These are phyloP conservation scores for Ganoderma resinaceum DNA, from an alignment of 1,284 basidiomycete species.

Conservation along the genomic window DNA sequence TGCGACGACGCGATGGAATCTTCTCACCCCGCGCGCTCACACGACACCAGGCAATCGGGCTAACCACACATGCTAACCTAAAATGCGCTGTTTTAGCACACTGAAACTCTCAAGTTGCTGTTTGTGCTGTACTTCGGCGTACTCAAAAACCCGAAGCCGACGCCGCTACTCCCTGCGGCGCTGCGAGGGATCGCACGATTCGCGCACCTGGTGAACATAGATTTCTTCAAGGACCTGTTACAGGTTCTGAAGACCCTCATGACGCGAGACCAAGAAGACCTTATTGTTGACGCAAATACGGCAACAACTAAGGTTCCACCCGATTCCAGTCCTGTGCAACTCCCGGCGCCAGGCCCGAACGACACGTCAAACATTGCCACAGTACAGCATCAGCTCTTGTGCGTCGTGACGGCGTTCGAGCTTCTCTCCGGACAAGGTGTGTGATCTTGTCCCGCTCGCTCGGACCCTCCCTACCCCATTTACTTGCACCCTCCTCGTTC, in stretches of 20 bases:
- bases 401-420: slow-evolving; percentile 96
- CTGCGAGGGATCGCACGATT: slow-evolving; percentile 93
- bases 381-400: slow-evolving; percentile 77
- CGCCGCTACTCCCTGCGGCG: slow-evolving; percentile 86
- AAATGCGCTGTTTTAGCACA: slow-evolving; percentile 69
- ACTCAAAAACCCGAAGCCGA: slow-evolving; percentile 87
- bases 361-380: slow-evolving; percentile 37
- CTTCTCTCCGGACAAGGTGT: slow-evolving; percentile 94
- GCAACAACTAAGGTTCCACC: slow-evolving; percentile 7
- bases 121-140: slow-evolving; percentile 99
- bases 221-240: slow-evolving; percentile 98
- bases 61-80: slow-evolving; percentile 22
- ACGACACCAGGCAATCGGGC: slow-evolving; percentile 11
- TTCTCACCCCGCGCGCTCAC: slow-evolving; percentile 25
- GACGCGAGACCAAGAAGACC: slow-evolving; percentile 47
- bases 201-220: slow-evolving; percentile 96
- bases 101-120: slow-evolving; percentile 96
- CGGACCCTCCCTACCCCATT: slow-evolving; percentile 6
- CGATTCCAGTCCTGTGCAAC: neutral
- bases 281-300: slow-evolving; percentile 40
- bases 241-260: slow-evolving; percentile 86
- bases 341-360: slow-evolving; percentile 44
- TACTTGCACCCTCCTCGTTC: neutral
- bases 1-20: slow-evolving; percentile 20
- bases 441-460: slow-evolving; percentile 12